Conservation (phyloP, 139 green algal species). For the Volvox reticuliferus region DNA sequence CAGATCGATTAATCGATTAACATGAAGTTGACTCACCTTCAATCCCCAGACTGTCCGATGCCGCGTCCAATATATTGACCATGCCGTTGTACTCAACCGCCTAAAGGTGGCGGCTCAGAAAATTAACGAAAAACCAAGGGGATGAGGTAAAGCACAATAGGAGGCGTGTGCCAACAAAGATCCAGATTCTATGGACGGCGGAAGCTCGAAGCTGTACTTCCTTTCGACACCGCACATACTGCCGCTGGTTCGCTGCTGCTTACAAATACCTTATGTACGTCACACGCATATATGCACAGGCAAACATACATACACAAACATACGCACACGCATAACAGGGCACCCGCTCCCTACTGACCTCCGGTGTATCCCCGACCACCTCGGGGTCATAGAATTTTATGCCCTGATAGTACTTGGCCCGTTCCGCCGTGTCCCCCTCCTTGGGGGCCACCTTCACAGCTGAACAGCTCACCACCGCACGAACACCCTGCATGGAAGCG, state of each 20-base stretch:
- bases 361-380: conserved; percentile 84
- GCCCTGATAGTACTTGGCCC: conserved; percentile 92
- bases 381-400: conserved; percentile 92
- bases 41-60: conserved; percentile 50
- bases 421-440: conserved; percentile 86
- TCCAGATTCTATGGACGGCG: no score
- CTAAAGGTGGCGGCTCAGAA: background rate
- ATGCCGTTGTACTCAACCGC: conserved; percentile 59
- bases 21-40: background rate
- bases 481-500: conserved; percentile 70
- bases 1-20: no score
- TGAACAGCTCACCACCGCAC: conserved; percentile 76
- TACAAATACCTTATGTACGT: no score
- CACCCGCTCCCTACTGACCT: conserved; percentile 42
- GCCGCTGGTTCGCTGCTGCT: no score
- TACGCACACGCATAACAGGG: no score
- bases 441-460: conserved; percentile 87
- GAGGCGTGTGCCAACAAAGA: background rate
- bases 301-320: no score
- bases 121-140: no score
- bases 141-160: background rate
- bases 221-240: no score
- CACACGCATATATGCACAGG: no score
- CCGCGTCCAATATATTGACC: conserved; percentile 65
- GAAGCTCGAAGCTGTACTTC: no score